Evolutionary conservation across 2,329 filamentous ascomycete genomes (phyloP).

Genomic region (Penicillium digitatum): DNA sequence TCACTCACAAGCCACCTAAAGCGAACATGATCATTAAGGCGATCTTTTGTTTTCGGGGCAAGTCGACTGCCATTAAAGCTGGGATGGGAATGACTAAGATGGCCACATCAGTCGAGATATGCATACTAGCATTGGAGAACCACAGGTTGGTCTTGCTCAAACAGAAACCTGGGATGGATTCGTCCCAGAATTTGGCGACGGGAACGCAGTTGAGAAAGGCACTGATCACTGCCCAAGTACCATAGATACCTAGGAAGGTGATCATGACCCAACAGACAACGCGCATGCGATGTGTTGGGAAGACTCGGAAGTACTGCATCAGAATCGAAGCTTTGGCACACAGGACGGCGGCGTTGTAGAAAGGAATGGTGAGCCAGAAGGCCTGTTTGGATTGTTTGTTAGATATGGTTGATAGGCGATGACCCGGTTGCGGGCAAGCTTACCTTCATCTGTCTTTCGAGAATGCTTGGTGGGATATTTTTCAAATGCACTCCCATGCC

Average conservation of each 20-base stretch:
- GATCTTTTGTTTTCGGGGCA: constrained; percentile 43
- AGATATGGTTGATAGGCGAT: background rate
- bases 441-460: constrained; percentile 35
- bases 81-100: constrained; percentile 47
- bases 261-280: constrained; percentile 40
- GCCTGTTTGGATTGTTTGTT: constrained; percentile 21
- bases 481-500: constrained; percentile 37
- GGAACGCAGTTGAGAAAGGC: constrained; percentile 38
- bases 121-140: constrained; percentile 44
- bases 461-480: constrained; percentile 29
- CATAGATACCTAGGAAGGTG: constrained; percentile 32
- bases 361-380: constrained; percentile 39
- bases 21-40: constrained; percentile 44
- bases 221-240: constrained; percentile 36
- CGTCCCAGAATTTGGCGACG: constrained; percentile 37
- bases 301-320: constrained; percentile 49
- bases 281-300: constrained; percentile 36
- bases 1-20: constrained; percentile 36
- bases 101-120: constrained; percentile 45
- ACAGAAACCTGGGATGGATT: constrained; percentile 32
- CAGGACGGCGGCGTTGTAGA: constrained; percentile 38
- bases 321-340: constrained; percentile 48
- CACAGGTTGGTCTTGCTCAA: constrained; percentile 40
- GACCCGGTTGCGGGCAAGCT: background rate
- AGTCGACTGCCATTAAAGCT: constrained; percentile 38